Evolutionary conservation across 75 land plant species (phyloP).

Genomic region (Azolla pinnata): DNA sequence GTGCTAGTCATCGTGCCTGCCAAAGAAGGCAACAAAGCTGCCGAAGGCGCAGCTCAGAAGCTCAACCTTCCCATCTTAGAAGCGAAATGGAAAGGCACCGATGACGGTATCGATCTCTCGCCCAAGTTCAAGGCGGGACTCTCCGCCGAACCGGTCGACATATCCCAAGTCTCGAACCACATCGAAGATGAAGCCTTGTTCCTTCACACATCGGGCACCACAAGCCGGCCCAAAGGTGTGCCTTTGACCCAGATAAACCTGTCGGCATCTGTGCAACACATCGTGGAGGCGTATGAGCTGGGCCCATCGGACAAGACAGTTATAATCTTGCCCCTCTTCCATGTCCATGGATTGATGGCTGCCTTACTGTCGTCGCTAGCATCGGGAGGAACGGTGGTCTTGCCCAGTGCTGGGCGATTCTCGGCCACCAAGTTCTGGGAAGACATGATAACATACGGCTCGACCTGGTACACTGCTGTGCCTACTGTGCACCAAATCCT

Average conservation of each 20-base stretch:
- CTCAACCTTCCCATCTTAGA: conserved; percentile 45
- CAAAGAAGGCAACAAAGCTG: conserved; percentile 48
- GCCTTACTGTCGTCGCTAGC: conserved; percentile 56
- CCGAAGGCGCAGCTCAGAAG: conserved; percentile 63
- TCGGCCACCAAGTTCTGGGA: conserved; percentile 88
- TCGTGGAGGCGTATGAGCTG: conserved; percentile 53
- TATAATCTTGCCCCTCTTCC: conserved; percentile 78
- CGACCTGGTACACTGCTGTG: conserved; percentile 98
- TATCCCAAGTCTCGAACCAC: neutral
- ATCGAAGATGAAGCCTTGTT: conserved; percentile 44
- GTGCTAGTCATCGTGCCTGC: conserved; percentile 49
- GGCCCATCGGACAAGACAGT: conserved; percentile 68
- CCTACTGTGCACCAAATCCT: conserved; percentile 95
- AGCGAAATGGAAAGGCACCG: conserved; percentile 23
- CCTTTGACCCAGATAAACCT: conserved; percentile 80
- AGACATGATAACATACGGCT: conserved; percentile 52
- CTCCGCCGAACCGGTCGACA: neutral
- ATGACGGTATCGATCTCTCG: neutral
- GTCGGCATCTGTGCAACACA: conserved; percentile 59
- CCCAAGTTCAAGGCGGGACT: neutral
- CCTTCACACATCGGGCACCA: conserved; percentile 97
- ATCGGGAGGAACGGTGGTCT: conserved; percentile 71
- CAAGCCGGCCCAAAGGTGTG: conserved; percentile 94
- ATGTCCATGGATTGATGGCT: conserved; percentile 85
- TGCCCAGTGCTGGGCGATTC: conserved; percentile 83